These are phyloP conservation scores for Calonectria pauciramosa DNA, from an alignment of 2,329 filamentous ascomycete genomes.

Conservation along the genomic window DNA sequence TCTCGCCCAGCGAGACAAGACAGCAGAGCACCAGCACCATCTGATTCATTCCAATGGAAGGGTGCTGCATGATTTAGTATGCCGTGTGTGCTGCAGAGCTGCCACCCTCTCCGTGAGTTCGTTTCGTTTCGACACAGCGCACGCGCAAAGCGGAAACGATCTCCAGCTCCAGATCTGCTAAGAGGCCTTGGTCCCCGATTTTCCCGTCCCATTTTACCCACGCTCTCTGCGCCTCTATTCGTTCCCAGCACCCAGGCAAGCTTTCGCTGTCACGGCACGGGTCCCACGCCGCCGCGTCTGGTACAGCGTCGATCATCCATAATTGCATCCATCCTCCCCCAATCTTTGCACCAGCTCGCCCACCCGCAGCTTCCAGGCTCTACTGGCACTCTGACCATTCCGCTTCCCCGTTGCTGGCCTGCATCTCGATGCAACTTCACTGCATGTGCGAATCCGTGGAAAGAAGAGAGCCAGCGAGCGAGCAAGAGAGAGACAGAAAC, in stretches of 20 bases:
- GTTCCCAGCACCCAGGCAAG: slow-evolving; percentile 27
- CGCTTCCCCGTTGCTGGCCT: background rate
- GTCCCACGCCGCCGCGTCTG: slow-evolving; percentile 32
- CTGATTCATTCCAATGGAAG: background rate
- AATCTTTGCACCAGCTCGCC: background rate
- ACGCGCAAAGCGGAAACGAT: slow-evolving; percentile 1
- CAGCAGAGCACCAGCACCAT: background rate
- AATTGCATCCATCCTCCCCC: slow-evolving; percentile 23
- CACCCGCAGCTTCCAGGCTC: background rate
- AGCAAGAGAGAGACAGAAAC: background rate
- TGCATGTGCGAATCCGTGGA: background rate
- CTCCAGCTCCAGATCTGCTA: slow-evolving; percentile 9
- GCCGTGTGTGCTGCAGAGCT: background rate
- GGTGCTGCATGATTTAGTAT: background rate
- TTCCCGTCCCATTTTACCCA: slow-evolving; percentile 5
- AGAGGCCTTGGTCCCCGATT: slow-evolving; percentile 5
- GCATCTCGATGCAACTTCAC: background rate
- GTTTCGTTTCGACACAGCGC: background rate
- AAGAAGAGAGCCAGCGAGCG: background rate
- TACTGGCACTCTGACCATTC: background rate
- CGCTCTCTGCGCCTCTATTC: slow-evolving; percentile 2
- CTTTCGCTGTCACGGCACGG: slow-evolving; percentile 31
- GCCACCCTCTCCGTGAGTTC: background rate
- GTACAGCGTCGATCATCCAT: slow-evolving; percentile 34
- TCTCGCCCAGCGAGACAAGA: background rate